Conservation (phyloP, 192 early-diverging fungal species). For the Podila epigama region DNA sequence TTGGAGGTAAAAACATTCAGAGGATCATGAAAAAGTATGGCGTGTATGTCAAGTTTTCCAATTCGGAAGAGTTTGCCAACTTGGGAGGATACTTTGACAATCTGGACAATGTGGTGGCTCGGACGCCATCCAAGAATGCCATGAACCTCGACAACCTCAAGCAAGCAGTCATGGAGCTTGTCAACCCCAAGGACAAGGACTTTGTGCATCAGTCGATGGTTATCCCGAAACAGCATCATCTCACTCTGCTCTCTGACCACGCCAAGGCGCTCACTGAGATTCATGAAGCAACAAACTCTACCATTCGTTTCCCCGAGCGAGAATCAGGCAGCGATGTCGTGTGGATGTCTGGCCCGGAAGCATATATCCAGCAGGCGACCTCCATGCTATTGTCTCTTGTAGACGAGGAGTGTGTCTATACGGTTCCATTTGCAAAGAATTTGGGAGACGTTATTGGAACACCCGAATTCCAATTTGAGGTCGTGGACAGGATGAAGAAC, state of each 20-base stretch:
- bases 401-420: conserved; percentile 61
- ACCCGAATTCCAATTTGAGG: conserved; percentile 54
- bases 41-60: conserved; percentile 89
- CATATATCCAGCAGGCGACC: conserved; percentile 59
- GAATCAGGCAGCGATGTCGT: conserved; percentile 69
- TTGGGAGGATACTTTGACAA: conserved; percentile 86
- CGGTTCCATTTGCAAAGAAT: conserved; percentile 56
- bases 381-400: conserved; percentile 64
- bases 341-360: conserved; percentile 63
- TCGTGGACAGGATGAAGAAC: conserved; percentile 48
- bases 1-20: conserved; percentile 89
- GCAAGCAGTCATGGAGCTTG: conserved; percentile 66
- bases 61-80: conserved; percentile 78
- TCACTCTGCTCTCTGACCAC: conserved; percentile 58
- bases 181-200: conserved; percentile 58
- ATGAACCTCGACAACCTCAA: conserved; percentile 72
- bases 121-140: conserved; percentile 84
- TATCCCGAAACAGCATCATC: conserved; percentile 69
- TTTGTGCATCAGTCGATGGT: conserved; percentile 54
- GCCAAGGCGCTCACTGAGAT: conserved; percentile 60
- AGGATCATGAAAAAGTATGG: conserved; percentile 90
- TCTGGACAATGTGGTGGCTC: conserved; percentile 83
- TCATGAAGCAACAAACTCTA: conserved; percentile 60
- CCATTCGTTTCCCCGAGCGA: conserved; percentile 69
- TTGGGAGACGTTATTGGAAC: conserved; percentile 51